Evolutionary conservation across 129 eudicot genomes (phyloP).

Genomic region (Chrysanthemum makinoi): DNA sequence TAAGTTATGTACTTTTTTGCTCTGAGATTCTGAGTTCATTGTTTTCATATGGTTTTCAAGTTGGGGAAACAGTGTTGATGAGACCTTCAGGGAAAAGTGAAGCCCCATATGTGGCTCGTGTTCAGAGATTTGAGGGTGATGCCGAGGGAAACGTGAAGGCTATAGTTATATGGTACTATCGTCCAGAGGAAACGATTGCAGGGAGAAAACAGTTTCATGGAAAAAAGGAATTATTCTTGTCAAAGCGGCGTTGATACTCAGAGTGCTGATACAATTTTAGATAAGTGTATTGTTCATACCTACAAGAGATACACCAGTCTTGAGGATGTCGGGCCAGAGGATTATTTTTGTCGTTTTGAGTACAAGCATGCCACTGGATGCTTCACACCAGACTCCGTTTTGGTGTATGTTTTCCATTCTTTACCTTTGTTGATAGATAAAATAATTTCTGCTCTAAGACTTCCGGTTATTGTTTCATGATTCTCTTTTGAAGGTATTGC

Average conservation of each 20-base stretch:
- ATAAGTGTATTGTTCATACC: slow-evolving; percentile 59
- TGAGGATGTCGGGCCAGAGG: slow-evolving; percentile 63
- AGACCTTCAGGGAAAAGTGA: slow-evolving; percentile 41
- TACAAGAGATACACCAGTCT: slow-evolving; percentile 67
- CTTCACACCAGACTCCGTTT: slow-evolving; percentile 62
- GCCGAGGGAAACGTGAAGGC: slow-evolving; percentile 49
- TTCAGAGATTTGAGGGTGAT: slow-evolving; percentile 60
- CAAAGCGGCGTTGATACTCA: slow-evolving; percentile 63
- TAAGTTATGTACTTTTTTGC: not conserved
- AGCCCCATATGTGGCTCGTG: slow-evolving; percentile 66
- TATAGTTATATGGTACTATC: slow-evolving; percentile 62
- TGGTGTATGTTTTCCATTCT: slow-evolving; percentile 36
- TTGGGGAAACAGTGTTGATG: slow-evolving; percentile 68
- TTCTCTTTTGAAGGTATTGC: slow-evolving; percentile 49
- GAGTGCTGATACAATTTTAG: slow-evolving; percentile 63
- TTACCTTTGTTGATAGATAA: not conserved
- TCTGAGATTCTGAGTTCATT: slow-evolving; percentile 18
- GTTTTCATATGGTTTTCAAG: slow-evolving; percentile 32
- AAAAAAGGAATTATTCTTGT: slow-evolving; percentile 55
- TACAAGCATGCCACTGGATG: slow-evolving; percentile 64
- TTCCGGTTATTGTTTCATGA: not conserved
- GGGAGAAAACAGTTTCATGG: slow-evolving; percentile 75
- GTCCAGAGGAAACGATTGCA: slow-evolving; percentile 57
- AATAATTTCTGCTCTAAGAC: not conserved
- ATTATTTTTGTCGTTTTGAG: slow-evolving; percentile 65